A percentile compares a stretch with the other conserved stretches of the same genome.
Conservation (phyloP, 2,329 filamentous ascomycete genomes). For the Verticillium tricorpus region DNA sequence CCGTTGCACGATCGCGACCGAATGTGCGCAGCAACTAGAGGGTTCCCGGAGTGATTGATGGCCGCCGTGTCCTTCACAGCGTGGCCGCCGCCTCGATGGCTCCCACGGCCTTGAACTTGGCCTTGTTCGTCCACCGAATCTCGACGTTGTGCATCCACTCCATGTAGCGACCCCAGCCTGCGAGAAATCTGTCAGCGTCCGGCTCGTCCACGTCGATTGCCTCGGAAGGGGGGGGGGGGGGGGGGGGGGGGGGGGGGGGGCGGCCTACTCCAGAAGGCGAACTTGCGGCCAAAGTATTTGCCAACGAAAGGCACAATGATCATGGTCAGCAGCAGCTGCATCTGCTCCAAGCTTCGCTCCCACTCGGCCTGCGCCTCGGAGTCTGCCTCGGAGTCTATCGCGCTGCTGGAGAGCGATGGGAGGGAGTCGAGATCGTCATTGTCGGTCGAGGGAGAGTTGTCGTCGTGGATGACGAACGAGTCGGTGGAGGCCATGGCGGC, state of each 20-base stretch:
- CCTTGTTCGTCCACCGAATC: conserved; percentile 60
- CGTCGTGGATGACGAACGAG: conserved; percentile 48
- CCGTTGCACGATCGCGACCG: not conserved
- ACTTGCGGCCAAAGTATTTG: conserved; percentile 91
- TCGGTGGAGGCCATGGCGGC: conserved; percentile 22
- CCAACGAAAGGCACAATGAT: conserved; percentile 89
- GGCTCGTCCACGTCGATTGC: not conserved
- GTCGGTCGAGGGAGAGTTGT: conserved; percentile 38
- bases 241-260: not conserved
- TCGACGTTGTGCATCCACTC: conserved; percentile 85
- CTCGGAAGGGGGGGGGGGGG: not conserved
- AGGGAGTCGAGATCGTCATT: conserved; percentile 60
- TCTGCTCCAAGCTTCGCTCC: conserved; percentile 88
- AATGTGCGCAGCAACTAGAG: not conserved
- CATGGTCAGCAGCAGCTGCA: conserved; percentile 91
- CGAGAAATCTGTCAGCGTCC: not conserved
- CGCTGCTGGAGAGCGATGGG: conserved; percentile 51
- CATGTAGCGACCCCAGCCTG: conserved; percentile 93
- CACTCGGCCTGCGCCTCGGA: conserved; percentile 93
- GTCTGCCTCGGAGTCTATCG: conserved; percentile 44
- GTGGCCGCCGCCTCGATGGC: conserved; percentile 56
- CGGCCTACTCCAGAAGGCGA: conserved; percentile 85
- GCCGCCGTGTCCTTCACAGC: conserved; percentile 29
- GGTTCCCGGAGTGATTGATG: not conserved
- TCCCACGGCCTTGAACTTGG: conserved; percentile 58